Evolutionary conservation across 2,329 filamentous ascomycete species (phyloP).

Genomic region (Colletotrichum graminicola): DNA sequence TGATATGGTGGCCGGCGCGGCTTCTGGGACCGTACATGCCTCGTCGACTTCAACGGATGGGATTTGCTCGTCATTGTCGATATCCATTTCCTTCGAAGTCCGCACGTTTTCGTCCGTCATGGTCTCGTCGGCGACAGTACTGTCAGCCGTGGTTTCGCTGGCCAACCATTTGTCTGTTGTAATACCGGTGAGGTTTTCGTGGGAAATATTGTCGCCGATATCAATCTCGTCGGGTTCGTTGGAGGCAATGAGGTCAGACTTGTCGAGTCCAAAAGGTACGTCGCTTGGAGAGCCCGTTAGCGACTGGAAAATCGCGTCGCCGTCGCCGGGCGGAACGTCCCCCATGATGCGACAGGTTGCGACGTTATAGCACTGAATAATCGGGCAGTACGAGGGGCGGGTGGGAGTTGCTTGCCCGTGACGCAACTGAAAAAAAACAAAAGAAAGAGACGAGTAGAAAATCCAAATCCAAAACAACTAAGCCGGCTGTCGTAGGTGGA

Average conservation of each 20-base stretch:
- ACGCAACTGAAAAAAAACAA: neutral
- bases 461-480: neutral
- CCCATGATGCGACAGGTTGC: conserved; percentile 44
- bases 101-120: neutral
- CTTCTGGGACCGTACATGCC: neutral
- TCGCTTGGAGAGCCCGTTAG: conserved; percentile 6
- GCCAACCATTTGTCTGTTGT: neutral
- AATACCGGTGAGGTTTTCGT: neutral
- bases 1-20: neutral
- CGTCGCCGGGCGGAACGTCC: conserved; percentile 43
- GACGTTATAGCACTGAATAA: conserved; percentile 4
- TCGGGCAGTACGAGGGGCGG: neutral
- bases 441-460: neutral
- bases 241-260: neutral
- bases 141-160: neutral
- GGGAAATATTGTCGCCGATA: neutral
- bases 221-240: neutral
- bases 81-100: neutral
- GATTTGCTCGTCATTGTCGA: neutral
- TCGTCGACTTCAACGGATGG: neutral
- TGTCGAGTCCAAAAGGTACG: conserved; percentile 36
- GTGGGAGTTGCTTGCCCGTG: neutral
- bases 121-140: neutral
- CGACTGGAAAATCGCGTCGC: conserved; percentile 15
- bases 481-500: neutral